A percentile compares a stretch with the other conserved stretches of the same genome.
phyloP scores from a whole-genome alignment of 192 early-diverging fungal genomes.

The Rhizoclosmatium sp. region DNA sequence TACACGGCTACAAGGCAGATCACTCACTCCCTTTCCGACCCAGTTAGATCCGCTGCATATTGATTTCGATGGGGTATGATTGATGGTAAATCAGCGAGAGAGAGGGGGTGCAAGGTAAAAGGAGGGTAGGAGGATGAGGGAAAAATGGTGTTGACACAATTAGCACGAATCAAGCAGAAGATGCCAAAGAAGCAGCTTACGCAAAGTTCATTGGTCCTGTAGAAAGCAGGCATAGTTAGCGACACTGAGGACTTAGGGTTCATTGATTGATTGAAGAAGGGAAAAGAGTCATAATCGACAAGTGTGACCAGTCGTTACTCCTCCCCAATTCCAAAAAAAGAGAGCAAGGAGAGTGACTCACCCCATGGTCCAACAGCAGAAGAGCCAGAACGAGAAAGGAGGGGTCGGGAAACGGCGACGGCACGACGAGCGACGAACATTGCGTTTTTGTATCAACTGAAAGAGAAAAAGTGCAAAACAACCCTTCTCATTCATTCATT shows the following conservation, averaged over 20 bases:
- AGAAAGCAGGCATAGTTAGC: not conserved
- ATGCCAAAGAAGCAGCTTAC: not conserved
- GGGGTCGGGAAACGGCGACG: not conserved
- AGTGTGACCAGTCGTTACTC: too few species aligned
- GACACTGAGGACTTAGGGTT: not conserved
- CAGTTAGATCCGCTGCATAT: conserved; percentile 34
- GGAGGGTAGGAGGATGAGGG: too few species aligned
- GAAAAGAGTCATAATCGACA: too few species aligned
- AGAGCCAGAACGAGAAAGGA: conserved; percentile 13
- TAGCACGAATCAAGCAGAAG: not conserved
- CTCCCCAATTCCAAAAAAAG: not conserved
- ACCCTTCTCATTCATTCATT: not conserved
- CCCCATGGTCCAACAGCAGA: conserved; percentile 32
- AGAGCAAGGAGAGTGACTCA: conserved; percentile 8
- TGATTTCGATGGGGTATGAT: too few species aligned
- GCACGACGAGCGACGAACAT: not conserved
- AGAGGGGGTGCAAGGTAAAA: too few species aligned
- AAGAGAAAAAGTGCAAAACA: conserved; percentile 15
- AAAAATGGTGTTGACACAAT: too few species aligned
- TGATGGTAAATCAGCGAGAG: not conserved
- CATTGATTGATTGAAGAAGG: not conserved
- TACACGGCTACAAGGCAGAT: not conserved
- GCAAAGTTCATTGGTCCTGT: conserved; percentile 33
- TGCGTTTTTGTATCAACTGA: conserved; percentile 4
- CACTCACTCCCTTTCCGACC: conserved; percentile 38